Conservation (phyloP, 2,329 filamentous ascomycete species). For the Colletotrichum abscissum region DNA sequence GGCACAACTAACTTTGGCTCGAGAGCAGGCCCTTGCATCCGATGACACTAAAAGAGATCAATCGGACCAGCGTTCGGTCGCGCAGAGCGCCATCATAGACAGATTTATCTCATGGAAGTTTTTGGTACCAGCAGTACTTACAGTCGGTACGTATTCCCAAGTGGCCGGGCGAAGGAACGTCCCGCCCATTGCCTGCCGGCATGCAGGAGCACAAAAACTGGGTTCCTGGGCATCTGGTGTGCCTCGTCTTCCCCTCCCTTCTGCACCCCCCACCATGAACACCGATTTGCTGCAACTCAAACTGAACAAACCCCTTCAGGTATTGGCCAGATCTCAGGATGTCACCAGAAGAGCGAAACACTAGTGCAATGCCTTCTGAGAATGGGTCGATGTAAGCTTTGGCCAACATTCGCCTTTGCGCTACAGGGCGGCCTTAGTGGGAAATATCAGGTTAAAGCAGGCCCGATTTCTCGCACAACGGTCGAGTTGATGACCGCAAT, state of each 20-base stretch:
- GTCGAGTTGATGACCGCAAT: conserved; percentile 14
- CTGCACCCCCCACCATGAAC: conserved; percentile 2
- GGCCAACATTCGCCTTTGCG: conserved; percentile 24
- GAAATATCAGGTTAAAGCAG: conserved; percentile 22
- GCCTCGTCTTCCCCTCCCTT: background rate
- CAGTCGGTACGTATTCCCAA: conserved; percentile 23
- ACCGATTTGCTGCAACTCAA: conserved; percentile 33
- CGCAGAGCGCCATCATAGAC: conserved; percentile 2
- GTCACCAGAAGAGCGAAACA: conserved; percentile 33
- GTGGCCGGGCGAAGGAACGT: conserved; percentile 11
- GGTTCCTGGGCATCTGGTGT: conserved; percentile 24
- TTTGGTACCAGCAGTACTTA: conserved; percentile 1
- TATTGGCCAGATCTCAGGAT: conserved; percentile 32
- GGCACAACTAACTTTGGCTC: conserved; percentile 13
- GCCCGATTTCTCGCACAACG: conserved; percentile 18
- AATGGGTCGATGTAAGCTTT: conserved; percentile 34
- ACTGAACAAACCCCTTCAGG: conserved; percentile 13
- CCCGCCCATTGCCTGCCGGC: conserved; percentile 29
- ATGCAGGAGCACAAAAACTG: background rate
- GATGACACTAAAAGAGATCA: conserved; percentile 26
- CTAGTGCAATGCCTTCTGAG: conserved; percentile 25
- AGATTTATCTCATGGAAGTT: background rate
- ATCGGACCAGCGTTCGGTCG: conserved; percentile 19
- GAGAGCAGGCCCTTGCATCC: conserved; percentile 25
- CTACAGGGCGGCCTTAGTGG: conserved; percentile 9